Conservation (phyloP, 208 protist species). For the Acanthamoeba culbertsoni region DNA sequence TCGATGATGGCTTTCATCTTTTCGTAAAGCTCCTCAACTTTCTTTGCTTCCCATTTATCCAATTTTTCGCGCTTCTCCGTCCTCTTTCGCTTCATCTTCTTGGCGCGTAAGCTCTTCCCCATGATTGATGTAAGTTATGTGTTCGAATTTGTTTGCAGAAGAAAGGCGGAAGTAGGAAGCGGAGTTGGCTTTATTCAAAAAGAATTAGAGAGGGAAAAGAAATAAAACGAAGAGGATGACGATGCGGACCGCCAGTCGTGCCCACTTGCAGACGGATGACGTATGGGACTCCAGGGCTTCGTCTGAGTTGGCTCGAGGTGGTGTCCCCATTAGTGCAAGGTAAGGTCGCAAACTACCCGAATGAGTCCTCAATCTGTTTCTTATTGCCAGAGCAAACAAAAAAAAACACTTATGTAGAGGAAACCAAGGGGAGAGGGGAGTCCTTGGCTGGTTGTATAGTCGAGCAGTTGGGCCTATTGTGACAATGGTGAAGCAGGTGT, state of each 20-base stretch:
- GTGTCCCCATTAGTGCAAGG: not conserved
- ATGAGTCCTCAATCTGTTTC: too few relatives aligned
- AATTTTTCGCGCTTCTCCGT: conserved; percentile 23
- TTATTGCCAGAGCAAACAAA: too few relatives aligned
- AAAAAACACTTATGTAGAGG: too few relatives aligned
- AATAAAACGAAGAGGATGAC: not conserved
- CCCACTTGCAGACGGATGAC: not conserved
- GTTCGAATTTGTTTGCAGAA: too few relatives aligned
- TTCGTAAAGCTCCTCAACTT: conserved; percentile 11
- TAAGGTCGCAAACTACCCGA: too few relatives aligned
- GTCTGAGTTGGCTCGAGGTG: not conserved
- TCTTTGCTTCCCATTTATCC: conserved; percentile 22
- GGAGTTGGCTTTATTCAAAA: too few relatives aligned
- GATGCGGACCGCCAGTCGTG: not conserved
- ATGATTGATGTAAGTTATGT: not conserved
- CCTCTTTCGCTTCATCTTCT: conserved; percentile 28
- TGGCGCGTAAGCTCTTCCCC: not conserved
- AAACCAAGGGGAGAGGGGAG: not conserved
- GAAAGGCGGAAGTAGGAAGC: too few relatives aligned
- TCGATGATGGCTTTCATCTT: conserved; percentile 33
- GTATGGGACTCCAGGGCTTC: not conserved
- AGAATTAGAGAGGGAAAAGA: not conserved
- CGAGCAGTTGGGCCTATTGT: not conserved
- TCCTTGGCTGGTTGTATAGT: not conserved
- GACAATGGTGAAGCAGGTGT: not conserved